These are phyloP conservation scores for Acrodontium crateriforme DNA, from an alignment of 2,329 filamentous ascomycete genomes.

Conservation along the genomic window DNA sequence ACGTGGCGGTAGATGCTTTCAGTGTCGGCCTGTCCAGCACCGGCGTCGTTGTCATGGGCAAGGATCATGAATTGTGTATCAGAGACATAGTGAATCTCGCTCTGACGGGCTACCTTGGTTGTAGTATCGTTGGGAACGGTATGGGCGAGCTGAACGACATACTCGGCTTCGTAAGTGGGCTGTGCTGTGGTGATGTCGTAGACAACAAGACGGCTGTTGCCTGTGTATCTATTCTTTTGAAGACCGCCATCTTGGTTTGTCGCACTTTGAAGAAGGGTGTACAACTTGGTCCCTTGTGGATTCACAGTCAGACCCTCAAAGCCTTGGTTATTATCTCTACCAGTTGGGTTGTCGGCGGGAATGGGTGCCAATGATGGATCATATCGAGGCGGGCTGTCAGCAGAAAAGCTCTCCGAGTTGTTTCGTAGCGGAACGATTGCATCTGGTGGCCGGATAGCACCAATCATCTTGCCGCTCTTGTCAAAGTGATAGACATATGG, in stretches of 20 bases:
- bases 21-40: slow-evolving; percentile 43
- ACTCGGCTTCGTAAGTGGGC: slow-evolving; percentile 43
- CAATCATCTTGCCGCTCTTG: slow-evolving; percentile 42
- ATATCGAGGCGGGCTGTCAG: slow-evolving; percentile 50
- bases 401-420: slow-evolving; percentile 45
- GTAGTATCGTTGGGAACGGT: slow-evolving; percentile 38
- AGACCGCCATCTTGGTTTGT: slow-evolving; percentile 48
- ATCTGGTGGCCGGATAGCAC: slow-evolving; percentile 50
- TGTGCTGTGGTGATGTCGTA: slow-evolving; percentile 42
- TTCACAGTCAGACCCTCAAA: slow-evolving; percentile 56
- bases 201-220: slow-evolving; percentile 47
- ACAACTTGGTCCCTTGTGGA: slow-evolving; percentile 49
- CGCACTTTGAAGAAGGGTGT: slow-evolving; percentile 52
- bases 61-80: slow-evolving; percentile 53
- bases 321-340: slow-evolving; percentile 61
- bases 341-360: slow-evolving; percentile 45
- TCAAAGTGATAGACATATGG: slow-evolving; percentile 53
- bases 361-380: slow-evolving; percentile 33
- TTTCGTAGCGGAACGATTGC: slow-evolving; percentile 53
- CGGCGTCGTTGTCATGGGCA: slow-evolving; percentile 47
- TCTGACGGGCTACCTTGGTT: slow-evolving; percentile 48
- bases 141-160: slow-evolving; percentile 44
- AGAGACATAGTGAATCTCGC: slow-evolving; percentile 52
- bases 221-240: slow-evolving; percentile 38
- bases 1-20: slow-evolving; percentile 47